Conservation (phyloP, 129 eudicot genomes). For the Tagetes erecta region DNA sequence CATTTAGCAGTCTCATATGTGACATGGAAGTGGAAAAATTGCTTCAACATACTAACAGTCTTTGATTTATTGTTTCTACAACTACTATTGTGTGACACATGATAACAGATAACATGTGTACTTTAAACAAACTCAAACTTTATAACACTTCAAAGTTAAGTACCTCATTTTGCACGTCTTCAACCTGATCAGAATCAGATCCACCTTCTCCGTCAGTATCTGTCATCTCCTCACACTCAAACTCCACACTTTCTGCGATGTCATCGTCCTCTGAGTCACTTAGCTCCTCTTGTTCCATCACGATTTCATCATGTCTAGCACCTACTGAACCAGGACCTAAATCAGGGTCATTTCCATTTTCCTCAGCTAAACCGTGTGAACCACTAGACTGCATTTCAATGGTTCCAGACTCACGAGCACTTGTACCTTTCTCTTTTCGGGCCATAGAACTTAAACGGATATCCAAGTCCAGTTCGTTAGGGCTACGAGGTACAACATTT, state of each 20-base stretch:
- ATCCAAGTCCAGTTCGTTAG: slow-evolving; percentile 69
- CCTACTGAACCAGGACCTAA: slow-evolving; percentile 34
- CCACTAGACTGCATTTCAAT: slow-evolving; percentile 24
- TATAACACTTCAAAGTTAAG: not conserved
- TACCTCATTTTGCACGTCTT: slow-evolving; percentile 59
- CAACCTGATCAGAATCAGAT: slow-evolving; percentile 54
- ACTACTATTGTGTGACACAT: not conserved
- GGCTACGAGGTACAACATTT: slow-evolving; percentile 42
- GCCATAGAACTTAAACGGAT: slow-evolving; percentile 63
- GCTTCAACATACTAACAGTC: not conserved
- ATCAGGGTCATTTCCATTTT: slow-evolving; percentile 31
- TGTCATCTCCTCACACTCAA: slow-evolving; percentile 94
- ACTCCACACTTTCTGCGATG: slow-evolving; percentile 75
- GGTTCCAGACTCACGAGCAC: slow-evolving; percentile 27
- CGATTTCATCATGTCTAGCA: slow-evolving; percentile 53
- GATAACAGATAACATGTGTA: no score
- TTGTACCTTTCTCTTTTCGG: slow-evolving; percentile 39
- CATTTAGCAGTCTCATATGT: not conserved
- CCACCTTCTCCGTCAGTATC: slow-evolving; percentile 82
- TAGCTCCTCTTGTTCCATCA: slow-evolving; percentile 96
- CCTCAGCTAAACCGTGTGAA: slow-evolving; percentile 24
- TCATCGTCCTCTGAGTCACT: slow-evolving; percentile 96
- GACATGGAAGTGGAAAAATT: not conserved
- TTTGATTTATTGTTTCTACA: not conserved
- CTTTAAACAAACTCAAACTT: not conserved